Conservation (phyloP, 805 yeast genomes). For the Lachancea nothofagi region DNA sequence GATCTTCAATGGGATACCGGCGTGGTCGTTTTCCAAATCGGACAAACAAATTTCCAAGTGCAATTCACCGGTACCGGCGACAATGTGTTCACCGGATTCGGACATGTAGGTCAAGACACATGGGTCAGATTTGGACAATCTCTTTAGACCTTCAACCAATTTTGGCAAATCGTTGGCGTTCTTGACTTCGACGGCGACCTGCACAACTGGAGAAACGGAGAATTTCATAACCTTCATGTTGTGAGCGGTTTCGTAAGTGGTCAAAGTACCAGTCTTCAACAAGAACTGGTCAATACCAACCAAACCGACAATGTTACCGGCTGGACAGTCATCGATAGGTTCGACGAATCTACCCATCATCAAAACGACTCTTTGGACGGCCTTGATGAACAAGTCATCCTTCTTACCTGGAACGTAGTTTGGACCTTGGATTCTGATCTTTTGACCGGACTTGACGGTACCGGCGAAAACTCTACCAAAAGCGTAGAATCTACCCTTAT, state of each 20-base stretch:
- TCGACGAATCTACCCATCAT: constrained; percentile 99
- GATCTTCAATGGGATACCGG: constrained; percentile 97
- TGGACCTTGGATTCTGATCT: constrained; percentile 99
- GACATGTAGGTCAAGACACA: constrained; percentile 86
- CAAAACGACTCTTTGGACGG: constrained; percentile 97
- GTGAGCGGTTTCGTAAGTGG: constrained; percentile 95
- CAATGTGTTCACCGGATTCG: constrained; percentile 98
- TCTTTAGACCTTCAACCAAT: constrained; percentile 99
- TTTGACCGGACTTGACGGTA: constrained; percentile 97
- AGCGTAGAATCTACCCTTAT: constrained; percentile 99
- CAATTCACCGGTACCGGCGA: constrained; percentile 99
- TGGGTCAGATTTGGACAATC: constrained; percentile 99
- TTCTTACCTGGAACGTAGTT: constrained; percentile 98
- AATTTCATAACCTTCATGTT: constrained; percentile 99
- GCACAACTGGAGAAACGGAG: constrained; percentile 99
- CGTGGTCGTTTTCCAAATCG: constrained; percentile 98
- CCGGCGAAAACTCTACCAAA: constrained; percentile 99
- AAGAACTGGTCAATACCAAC: constrained; percentile 99
- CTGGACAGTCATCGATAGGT: constrained; percentile 98
- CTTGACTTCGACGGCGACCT: constrained; percentile 99
- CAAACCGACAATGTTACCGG: constrained; percentile 99
- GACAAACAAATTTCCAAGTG: constrained; percentile 96
- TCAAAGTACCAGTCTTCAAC: constrained; percentile 98
- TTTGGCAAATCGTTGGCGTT: constrained; percentile 99
- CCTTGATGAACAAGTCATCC: constrained; percentile 94